These are phyloP conservation scores for Phialophora chinensis DNA, from an alignment of 2,329 filamentous ascomycete genomes.

Conservation along the genomic window DNA sequence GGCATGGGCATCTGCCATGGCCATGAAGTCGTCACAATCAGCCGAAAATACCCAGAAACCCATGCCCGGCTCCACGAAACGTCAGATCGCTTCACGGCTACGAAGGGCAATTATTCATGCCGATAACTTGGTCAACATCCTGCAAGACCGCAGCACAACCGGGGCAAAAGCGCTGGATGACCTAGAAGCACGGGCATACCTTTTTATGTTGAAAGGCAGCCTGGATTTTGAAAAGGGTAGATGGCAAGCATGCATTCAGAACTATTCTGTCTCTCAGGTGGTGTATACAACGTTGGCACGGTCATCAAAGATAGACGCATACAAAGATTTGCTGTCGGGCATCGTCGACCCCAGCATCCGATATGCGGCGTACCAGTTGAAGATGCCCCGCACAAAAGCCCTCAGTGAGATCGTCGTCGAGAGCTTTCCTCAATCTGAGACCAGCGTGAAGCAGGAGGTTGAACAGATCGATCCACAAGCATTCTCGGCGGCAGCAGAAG, in stretches of 20 bases:
- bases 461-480: slow-evolving; percentile 72
- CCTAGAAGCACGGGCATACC: slow-evolving; percentile 86
- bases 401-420: slow-evolving; percentile 78
- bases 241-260: slow-evolving; percentile 79
- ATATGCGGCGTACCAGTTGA: slow-evolving; percentile 90
- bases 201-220: slow-evolving; percentile 75
- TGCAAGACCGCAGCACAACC: slow-evolving; percentile 68
- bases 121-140: slow-evolving; percentile 67
- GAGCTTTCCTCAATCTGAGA: slow-evolving; percentile 69
- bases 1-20: slow-evolving; percentile 95
- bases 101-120: slow-evolving; percentile 78
- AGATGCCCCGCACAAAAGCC: slow-evolving; percentile 82
- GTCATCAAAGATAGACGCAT: slow-evolving; percentile 73
- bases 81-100: slow-evolving; percentile 86
- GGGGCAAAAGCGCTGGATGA: slow-evolving; percentile 73
- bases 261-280: slow-evolving; percentile 77
- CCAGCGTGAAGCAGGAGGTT: slow-evolving; percentile 68
- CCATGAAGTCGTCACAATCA: slow-evolving; percentile 83
- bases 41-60: slow-evolving; percentile 74
- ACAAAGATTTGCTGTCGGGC: slow-evolving; percentile 82
- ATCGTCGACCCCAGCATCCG: slow-evolving; percentile 92
- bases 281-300: slow-evolving; percentile 79
- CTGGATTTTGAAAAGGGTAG: slow-evolving; percentile 84
- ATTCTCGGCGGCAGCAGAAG: slow-evolving; percentile 59
- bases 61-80: slow-evolving; percentile 77